Conservation (phyloP, 2,329 filamentous ascomycete species). For the Samsoniella hepiali region DNA sequence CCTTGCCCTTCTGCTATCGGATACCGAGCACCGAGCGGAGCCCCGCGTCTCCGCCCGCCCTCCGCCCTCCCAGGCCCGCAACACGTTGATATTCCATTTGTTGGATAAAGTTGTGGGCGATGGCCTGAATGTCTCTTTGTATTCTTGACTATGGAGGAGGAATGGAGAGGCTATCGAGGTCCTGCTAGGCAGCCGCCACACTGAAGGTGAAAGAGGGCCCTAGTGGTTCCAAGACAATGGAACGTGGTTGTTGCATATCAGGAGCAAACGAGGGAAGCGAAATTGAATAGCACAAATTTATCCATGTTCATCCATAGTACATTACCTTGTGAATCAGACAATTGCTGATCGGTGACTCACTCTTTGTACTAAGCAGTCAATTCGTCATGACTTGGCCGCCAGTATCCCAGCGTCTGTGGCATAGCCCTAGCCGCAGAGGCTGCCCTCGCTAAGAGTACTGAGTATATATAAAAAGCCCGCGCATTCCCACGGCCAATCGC, state of each 20-base stretch:
- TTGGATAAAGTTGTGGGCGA: too few species aligned
- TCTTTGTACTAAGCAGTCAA: background rate
- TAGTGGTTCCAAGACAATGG: background rate
- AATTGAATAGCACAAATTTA: background rate
- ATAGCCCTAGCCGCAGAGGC: background rate
- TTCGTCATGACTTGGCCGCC: constrained; percentile 10
- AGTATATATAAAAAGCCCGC: background rate
- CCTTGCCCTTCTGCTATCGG: background rate
- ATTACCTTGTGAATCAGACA: constrained; percentile 10
- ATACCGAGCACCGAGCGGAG: constrained; percentile 12
- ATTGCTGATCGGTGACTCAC: constrained; percentile 3
- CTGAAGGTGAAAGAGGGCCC: too few species aligned
- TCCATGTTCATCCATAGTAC: constrained; percentile 2
- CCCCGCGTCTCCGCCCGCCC: constrained; percentile 11
- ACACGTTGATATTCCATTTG: too few species aligned
- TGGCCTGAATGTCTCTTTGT: too few species aligned
- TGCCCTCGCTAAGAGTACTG: constrained; percentile 2
- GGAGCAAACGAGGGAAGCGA: background rate
- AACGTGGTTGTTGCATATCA: background rate
- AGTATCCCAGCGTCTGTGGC: constrained; percentile 3
- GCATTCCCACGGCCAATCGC: background rate
- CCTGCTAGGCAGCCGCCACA: too few species aligned
- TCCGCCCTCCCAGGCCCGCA: too few species aligned
- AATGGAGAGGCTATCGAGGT: too few species aligned
- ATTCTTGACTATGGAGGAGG: too few species aligned